A percentile compares a stretch with the other conserved stretches of the same genome.
Evolutionary conservation across 768 basidiomycete genomes (phyloP).

Genomic region (Scleroderma bovista): DNA sequence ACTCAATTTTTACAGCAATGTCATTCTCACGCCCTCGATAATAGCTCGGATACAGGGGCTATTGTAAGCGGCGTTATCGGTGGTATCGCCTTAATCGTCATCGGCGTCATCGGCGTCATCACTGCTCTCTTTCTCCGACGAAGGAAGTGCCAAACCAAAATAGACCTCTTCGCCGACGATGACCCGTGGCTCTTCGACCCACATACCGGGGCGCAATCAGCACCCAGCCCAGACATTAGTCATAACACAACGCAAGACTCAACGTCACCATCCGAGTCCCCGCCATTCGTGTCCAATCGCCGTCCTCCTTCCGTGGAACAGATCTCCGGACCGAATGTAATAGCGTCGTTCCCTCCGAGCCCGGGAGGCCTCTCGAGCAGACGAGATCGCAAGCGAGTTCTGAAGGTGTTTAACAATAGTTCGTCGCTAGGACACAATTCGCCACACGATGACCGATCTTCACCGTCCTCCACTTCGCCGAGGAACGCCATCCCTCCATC

Average conservation of each 20-base stretch:
- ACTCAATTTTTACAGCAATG: background rate
- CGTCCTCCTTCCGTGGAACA: background rate
- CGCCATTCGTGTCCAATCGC: slow-evolving; percentile 10
- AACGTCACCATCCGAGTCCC: background rate
- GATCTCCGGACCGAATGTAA: background rate
- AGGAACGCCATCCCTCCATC: slow-evolving; percentile 6
- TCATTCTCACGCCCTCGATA: background rate
- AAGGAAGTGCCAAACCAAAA: slow-evolving; percentile 2
- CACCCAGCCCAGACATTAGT: background rate
- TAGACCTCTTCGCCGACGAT: slow-evolving; percentile 4
- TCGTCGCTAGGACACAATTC: background rate
- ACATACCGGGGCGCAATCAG: background rate
- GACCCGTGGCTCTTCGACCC: background rate
- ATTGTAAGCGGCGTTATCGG: slow-evolving; percentile 13
- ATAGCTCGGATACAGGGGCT: slow-evolving; percentile 4
- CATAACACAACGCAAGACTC: background rate
- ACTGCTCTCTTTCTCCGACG: slow-evolving; percentile 9
- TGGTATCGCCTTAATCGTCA: background rate
- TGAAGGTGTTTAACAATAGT: slow-evolving; percentile 4
- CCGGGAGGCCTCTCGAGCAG: background rate
- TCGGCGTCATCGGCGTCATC: background rate
- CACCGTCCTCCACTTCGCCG: background rate
- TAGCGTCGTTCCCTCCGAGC: slow-evolving; percentile 7
- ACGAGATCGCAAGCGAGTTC: slow-evolving; percentile 1
- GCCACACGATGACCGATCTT: background rate